These are phyloP conservation scores for Linnemannia exigua DNA, from an alignment of 192 early-diverging fungal genomes.

Conservation along the genomic window DNA sequence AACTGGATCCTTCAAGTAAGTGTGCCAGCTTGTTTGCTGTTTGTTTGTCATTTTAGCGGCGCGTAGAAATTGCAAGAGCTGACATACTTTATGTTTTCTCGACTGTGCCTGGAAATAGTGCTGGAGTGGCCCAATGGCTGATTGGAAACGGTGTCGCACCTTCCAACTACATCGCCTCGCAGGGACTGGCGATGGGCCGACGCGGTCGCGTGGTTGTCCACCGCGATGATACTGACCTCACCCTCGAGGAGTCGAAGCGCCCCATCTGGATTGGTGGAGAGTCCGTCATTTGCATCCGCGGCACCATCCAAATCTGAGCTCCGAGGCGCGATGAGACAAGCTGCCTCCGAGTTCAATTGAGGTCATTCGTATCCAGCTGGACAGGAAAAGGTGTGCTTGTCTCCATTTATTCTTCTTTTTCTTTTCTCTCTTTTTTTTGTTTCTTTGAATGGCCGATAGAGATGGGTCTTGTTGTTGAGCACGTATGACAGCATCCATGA, in stretches of 20 bases:
- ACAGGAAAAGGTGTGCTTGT: background rate
- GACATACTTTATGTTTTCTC: background rate
- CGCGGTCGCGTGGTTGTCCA: conserved; percentile 16
- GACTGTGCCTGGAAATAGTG: conserved; percentile 2
- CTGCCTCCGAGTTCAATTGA: background rate
- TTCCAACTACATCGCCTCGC: conserved; percentile 24
- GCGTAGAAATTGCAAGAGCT: background rate
- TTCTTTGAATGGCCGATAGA: background rate
- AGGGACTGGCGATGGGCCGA: conserved; percentile 36
- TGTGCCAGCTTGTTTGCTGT: background rate
- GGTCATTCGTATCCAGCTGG: background rate
- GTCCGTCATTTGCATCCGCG: conserved; percentile 22
- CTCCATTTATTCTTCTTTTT: background rate
- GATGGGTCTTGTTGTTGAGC: background rate
- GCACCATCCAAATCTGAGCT: conserved; percentile 22
- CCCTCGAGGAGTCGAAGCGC: conserved; percentile 4
- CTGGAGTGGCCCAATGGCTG: conserved; percentile 40
- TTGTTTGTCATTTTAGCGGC: background rate
- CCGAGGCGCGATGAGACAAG: background rate
- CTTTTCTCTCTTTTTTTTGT: background rate
- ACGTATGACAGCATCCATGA: no score
- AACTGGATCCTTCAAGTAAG: conserved; percentile 44
- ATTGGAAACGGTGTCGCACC: conserved; percentile 27
- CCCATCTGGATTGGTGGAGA: conserved; percentile 38
- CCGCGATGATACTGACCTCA: conserved; percentile 24